phyloP scores from a whole-genome alignment of 2,329 filamentous ascomycete species.

The Teratosphaeria pseudoeucalypti region DNA sequence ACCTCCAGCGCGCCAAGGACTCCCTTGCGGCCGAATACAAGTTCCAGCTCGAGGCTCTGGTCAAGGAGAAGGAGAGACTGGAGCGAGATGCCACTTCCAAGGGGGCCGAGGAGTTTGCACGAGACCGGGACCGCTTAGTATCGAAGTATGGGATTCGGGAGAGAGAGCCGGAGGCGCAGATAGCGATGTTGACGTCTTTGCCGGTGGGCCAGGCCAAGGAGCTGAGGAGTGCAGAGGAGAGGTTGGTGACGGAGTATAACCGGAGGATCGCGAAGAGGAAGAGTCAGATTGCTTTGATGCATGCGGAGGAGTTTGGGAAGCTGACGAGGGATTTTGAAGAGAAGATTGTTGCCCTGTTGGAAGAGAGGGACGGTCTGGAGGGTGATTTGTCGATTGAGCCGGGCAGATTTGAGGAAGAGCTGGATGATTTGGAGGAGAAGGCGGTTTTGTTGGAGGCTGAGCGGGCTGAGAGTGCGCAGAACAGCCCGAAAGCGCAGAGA shows the following conservation, averaged over 20 bases:
- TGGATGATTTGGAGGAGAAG: conserved; percentile 16
- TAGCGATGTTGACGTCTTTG: conserved; percentile 14
- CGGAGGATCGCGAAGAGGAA: conserved; percentile 23
- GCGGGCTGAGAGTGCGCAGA: conserved; percentile 10
- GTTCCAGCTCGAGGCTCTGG: conserved; percentile 22
- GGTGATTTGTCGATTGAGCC: conserved; percentile 24
- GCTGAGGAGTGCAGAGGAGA: conserved; percentile 21
- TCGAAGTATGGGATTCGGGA: conserved; percentile 17
- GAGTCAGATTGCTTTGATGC: conserved; percentile 26
- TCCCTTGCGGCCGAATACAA: conserved; percentile 24
- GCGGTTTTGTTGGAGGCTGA: conserved; percentile 18
- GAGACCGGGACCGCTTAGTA: conserved; percentile 23
- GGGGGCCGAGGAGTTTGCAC: conserved; percentile 22
- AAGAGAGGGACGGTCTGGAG: conserved; percentile 19
- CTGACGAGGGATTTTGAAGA: conserved; percentile 26
- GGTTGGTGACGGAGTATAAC: conserved; percentile 25
- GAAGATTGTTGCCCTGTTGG: conserved; percentile 20
- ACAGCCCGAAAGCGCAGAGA: conserved; percentile 4
- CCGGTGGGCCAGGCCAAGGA: conserved; percentile 14
- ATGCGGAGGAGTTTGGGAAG: conserved; percentile 24
- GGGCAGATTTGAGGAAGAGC: conserved; percentile 23
- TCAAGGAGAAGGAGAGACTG: conserved; percentile 19
- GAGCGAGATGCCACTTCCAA: conserved; percentile 22
- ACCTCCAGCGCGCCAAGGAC: conserved; percentile 26
- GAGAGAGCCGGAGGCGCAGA: conserved; percentile 12